Evolutionary conservation across 2,329 filamentous ascomycete genomes (phyloP).

Genomic region (Neonectria punicea): DNA sequence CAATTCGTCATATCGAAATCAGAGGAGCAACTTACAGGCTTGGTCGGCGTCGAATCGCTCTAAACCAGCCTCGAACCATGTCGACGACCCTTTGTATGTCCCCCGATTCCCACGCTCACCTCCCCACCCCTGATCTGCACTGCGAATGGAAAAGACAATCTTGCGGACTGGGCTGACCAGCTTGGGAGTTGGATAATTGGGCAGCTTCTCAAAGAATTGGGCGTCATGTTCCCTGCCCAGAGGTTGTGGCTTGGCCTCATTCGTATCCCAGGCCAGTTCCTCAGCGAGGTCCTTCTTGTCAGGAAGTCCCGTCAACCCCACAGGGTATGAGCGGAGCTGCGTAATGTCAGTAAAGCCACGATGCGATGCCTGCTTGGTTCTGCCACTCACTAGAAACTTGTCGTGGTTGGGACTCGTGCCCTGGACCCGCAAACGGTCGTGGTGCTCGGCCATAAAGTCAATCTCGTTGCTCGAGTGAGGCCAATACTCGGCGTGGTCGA

Average conservation of each 20-base stretch:
- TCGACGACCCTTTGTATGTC: conserved; percentile 62
- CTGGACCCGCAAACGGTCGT: conserved; percentile 33
- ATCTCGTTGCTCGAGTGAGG: conserved; percentile 56
- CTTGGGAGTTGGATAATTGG: conserved; percentile 52
- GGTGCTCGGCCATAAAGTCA: conserved; percentile 40
- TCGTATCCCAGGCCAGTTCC: conserved; percentile 44
- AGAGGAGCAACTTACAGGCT: conserved; percentile 38
- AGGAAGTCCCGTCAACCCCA: conserved; percentile 50
- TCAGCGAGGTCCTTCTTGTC: conserved; percentile 41
- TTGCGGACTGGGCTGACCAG: conserved; percentile 65
- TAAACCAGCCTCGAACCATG: conserved; percentile 72
- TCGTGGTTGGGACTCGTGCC: conserved; percentile 43
- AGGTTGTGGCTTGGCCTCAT: conserved; percentile 43
- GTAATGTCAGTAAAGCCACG: conserved; percentile 7
- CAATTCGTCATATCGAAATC: accelerated
- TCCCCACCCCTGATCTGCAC: conserved; percentile 69
- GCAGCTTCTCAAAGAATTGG: conserved; percentile 46
- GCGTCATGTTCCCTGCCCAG: conserved; percentile 42
- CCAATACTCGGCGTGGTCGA: conserved; percentile 73
- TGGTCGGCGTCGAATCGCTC: conserved; percentile 61
- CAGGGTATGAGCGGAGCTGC: conserved; percentile 52
- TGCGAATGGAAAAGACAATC: conserved; percentile 68
- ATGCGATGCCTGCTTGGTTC: no score
- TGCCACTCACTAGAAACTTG: conserved; percentile 48
- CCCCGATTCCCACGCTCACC: conserved; percentile 45